Percentiles rank a stretch among this genome's conserved stretches.
Evolutionary conservation across 2,329 filamentous ascomycete genomes (phyloP).

Genomic region (Tympanopsis confertula): DNA sequence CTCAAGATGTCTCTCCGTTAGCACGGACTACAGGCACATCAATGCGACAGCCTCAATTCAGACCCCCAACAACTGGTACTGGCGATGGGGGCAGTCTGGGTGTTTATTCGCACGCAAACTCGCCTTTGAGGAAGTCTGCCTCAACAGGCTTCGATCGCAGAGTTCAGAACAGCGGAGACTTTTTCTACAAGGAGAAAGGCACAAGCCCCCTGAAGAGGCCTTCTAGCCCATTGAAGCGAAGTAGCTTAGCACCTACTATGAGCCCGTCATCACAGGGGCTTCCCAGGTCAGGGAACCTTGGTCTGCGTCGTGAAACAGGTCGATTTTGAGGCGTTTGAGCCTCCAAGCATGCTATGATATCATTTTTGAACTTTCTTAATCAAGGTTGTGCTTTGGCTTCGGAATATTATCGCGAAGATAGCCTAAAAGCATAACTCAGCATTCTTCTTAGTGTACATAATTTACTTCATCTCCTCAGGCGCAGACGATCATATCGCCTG

Average conservation of each 20-base stretch:
- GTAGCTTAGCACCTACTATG: too few species aligned
- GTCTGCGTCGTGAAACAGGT: not conserved
- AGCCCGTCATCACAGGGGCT: too few species aligned
- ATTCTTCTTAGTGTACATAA: too few species aligned
- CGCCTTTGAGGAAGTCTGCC: slow-evolving; percentile 68
- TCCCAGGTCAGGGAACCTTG: too few species aligned
- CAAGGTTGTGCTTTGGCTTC: too few species aligned
- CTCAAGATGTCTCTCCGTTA: not conserved
- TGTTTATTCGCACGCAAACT: slow-evolving; percentile 67
- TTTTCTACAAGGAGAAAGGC: not conserved
- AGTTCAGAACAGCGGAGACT: not conserved
- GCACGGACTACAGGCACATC: slow-evolving; percentile 6
- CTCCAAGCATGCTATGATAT: too few species aligned
- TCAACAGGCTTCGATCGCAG: not conserved
- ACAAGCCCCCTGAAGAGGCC: not conserved
- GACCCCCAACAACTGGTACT: slow-evolving; percentile 8
- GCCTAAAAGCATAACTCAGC: too few species aligned
- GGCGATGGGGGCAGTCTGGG: slow-evolving; percentile 70
- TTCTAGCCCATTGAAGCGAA: not conserved
- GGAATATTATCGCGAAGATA: too few species aligned
- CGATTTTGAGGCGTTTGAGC: too few species aligned
- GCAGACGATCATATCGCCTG: too few species aligned
- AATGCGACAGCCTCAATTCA: slow-evolving; percentile 2
- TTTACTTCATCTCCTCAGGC: too few species aligned
- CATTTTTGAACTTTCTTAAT: too few species aligned